Conservation (phyloP, 139 green algal species). For the Klebsormidium nitens region DNA sequence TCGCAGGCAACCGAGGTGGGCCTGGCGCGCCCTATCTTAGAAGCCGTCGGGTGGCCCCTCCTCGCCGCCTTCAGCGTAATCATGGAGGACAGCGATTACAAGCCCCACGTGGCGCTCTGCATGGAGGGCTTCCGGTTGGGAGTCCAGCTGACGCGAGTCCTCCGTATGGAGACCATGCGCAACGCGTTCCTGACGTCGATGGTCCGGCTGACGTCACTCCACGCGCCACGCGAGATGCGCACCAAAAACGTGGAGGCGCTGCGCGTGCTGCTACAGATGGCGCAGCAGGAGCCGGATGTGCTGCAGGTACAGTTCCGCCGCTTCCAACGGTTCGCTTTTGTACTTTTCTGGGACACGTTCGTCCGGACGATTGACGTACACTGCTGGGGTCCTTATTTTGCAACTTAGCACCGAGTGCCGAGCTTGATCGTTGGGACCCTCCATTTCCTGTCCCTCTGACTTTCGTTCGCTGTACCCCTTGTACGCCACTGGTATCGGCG, state of each 20-base stretch:
- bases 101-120: conserved; percentile 16
- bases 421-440: no score
- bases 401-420: no score
- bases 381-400: no score
- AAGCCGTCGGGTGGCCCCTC: conserved; percentile 84
- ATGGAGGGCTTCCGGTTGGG: conserved; percentile 37
- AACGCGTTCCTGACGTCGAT: conserved; percentile 74
- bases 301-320: conserved; percentile 20
- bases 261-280: conserved; percentile 20
- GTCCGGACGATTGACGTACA: no score
- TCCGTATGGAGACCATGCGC: conserved; percentile 78
- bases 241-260: conserved; percentile 68
- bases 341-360: no score
- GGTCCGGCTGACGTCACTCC: conserved; percentile 65
- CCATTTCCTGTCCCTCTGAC: no score
- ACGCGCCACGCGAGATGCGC: conserved; percentile 58
- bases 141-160: conserved; percentile 56
- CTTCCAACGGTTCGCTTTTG: no score
- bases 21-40: conserved; percentile 73
- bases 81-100: conserved; percentile 50
- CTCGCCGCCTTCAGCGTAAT: conserved; percentile 71
- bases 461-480: no score
- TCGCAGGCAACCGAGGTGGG: conserved; percentile 8
- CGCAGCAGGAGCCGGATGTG: conserved; percentile 17
- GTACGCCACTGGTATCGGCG: no score